These are phyloP conservation scores for Leucosporidium scottii DNA, from an alignment of 768 basidiomycete genomes.

Conservation along the genomic window DNA sequence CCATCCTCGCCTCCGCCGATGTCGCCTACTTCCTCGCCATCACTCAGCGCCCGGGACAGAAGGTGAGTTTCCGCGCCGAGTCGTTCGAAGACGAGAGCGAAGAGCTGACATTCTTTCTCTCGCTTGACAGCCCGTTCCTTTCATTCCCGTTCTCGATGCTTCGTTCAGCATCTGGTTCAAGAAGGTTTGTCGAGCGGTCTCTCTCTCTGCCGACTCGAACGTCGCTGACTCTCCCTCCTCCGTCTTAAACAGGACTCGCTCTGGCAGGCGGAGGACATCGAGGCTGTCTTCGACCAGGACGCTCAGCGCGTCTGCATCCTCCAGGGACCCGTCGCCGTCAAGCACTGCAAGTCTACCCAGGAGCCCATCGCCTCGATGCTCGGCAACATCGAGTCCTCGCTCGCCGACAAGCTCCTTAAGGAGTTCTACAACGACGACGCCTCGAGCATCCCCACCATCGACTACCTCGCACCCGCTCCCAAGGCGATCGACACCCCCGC, in stretches of 20 bases:
- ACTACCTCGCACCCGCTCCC: slow-evolving; percentile 66
- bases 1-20: slow-evolving; percentile 87
- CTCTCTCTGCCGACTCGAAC: slow-evolving; percentile 36
- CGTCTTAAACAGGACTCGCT: slow-evolving; percentile 58
- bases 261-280: slow-evolving; percentile 96
- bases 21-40: slow-evolving; percentile 93
- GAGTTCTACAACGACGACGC: slow-evolving; percentile 69
- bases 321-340: slow-evolving; percentile 91
- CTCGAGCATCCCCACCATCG: slow-evolving; percentile 66
- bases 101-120: not conserved
- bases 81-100: not conserved
- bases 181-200: slow-evolving; percentile 54
- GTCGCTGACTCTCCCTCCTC: slow-evolving; percentile 43
- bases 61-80: slow-evolving; percentile 41
- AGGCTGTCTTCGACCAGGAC: slow-evolving; percentile 97
- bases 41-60: slow-evolving; percentile 90
- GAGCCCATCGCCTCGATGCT: slow-evolving; percentile 89
- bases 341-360: slow-evolving; percentile 77
- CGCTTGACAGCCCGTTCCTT: slow-evolving; percentile 67
- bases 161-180: slow-evolving; percentile 99
- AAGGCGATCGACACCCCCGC: slow-evolving; percentile 25
- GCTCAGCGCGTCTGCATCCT: slow-evolving; percentile 96
- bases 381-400: slow-evolving; percentile 71
- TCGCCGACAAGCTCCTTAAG: slow-evolving; percentile 70
- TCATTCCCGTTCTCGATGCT: slow-evolving; percentile 90